These are phyloP conservation scores for Mycena chlorophos DNA, from an alignment of 768 basidiomycete genomes.

Conservation along the genomic window DNA sequence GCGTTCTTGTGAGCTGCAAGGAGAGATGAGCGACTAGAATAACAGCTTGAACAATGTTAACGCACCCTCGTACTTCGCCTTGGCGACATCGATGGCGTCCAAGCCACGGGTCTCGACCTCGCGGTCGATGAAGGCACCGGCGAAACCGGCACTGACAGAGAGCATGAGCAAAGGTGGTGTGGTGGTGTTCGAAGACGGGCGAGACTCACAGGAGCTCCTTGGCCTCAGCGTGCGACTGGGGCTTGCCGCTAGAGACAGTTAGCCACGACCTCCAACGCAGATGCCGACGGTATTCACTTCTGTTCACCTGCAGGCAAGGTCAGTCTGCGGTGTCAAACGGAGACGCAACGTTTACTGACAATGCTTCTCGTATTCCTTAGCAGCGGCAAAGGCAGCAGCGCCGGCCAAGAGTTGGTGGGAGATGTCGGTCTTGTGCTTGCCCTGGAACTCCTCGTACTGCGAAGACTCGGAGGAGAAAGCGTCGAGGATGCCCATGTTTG, in stretches of 20 bases:
- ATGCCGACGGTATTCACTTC: too few relatives aligned
- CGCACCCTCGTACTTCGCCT: slow-evolving; percentile 41
- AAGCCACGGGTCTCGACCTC: slow-evolving; percentile 55
- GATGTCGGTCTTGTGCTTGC: slow-evolving; percentile 48
- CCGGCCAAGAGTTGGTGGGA: slow-evolving; percentile 56
- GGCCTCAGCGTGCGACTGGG: slow-evolving; percentile 42
- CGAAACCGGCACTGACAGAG: slow-evolving; percentile 41
- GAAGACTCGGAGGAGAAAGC: too few relatives aligned
- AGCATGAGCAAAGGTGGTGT: too few relatives aligned
- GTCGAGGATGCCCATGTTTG: too few relatives aligned
- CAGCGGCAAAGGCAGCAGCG: slow-evolving; percentile 48
- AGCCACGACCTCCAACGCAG: too few relatives aligned
- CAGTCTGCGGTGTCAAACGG: too few relatives aligned
- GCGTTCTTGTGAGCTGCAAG: slow-evolving; percentile 19
- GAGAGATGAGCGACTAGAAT: background rate
- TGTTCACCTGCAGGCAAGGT: too few relatives aligned
- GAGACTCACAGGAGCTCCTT: slow-evolving; percentile 43
- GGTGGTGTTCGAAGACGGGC: background rate
- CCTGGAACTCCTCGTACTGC: slow-evolving; percentile 33
- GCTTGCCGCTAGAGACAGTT: too few relatives aligned
- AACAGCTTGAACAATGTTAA: background rate
- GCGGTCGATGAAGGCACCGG: slow-evolving; percentile 45
- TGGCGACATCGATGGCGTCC: slow-evolving; percentile 45
- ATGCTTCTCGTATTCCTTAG: slow-evolving; percentile 44
- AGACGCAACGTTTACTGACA: too few relatives aligned